Base-by-base conservation (phyloP, 2,329 filamentous ascomycete species). In the Penicillium janthinellum region DNA sequence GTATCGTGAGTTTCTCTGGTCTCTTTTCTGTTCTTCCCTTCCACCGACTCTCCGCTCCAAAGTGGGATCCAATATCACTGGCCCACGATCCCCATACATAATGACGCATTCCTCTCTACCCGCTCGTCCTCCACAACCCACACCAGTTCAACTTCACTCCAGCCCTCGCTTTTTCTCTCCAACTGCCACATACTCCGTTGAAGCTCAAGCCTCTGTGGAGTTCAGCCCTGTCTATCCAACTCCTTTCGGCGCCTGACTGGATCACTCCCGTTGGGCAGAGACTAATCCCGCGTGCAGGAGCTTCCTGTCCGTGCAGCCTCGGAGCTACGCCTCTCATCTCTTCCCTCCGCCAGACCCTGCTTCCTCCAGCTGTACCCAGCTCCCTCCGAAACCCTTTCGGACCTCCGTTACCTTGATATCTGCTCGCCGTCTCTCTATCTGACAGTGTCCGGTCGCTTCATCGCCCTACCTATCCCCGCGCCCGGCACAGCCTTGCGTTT, bases 61-160 rank as follows among this genome's bases (percentile, higher is more conserved):
- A 15, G 52, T 52, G 41, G 58, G 56, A 60, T 59, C 20, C 61
- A 59, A 48, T 55, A 15, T 38, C 57, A 56, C 62, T 59, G 49
- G 35, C 51, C 51, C 55, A 60, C 60, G 64, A 64, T 61, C 67
- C 64, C 67, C 67, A 59, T 63, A 64, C 60, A 70, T 71, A 68
- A 75, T 75, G 73, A 75, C 73, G 73, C 73, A 75, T 74, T 71
- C 65, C 66, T 70, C 64, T 69, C 64, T 56, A 62, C 54, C 64
- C 65, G 64, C 55, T 50, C 59, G 61, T 57, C 63, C 59, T 70
- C 59, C 62, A 37, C 39, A 20, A 22, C 52, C 65, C 60, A 55
- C 62, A 57, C 56, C 61, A 64, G 54, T 51, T 61, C 61, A 64
- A 64, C 47, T 56, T 62, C 48, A 51, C 42, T 54, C 61, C 61